Conservation (phyloP, 2,329 filamentous ascomycete genomes). For the Rutstroemia sp. region DNA sequence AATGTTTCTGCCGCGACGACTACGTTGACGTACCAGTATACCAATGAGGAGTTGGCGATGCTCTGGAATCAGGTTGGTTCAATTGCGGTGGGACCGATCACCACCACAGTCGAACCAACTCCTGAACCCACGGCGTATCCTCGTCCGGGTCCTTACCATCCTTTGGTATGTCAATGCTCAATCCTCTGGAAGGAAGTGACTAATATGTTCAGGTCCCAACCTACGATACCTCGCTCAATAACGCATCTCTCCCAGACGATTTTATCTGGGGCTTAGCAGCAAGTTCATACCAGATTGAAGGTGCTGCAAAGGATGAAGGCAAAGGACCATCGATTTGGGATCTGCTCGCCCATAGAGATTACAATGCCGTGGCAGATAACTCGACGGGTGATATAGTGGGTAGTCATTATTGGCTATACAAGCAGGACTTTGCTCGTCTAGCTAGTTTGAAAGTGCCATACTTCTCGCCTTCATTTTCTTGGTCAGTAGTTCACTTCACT, state of each 20-base stretch:
- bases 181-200: slow-evolving; percentile 14
- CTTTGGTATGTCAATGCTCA: slow-evolving; percentile 30
- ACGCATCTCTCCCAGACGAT: slow-evolving; percentile 33
- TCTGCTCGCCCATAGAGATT: slow-evolving; percentile 28
- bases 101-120: slow-evolving; percentile 35
- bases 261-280: slow-evolving; percentile 42
- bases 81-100: slow-evolving; percentile 35
- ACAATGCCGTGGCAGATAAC: slow-evolving; percentile 30
- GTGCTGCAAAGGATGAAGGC: slow-evolving; percentile 39
- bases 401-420: slow-evolving; percentile 48
- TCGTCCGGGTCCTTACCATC: slow-evolving; percentile 34
- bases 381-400: slow-evolving; percentile 42
- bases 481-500: slow-evolving; percentile 13
- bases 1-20: slow-evolving; percentile 38
- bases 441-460: slow-evolving; percentile 46
- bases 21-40: slow-evolving; percentile 37
- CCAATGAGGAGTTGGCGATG: slow-evolving; percentile 38
- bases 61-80: slow-evolving; percentile 39
- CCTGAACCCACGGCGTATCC: slow-evolving; percentile 35
- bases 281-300: slow-evolving; percentile 39
- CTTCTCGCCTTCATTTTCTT: slow-evolving; percentile 34
- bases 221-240: slow-evolving; percentile 19
- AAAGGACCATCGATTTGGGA: slow-evolving; percentile 38
- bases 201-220: slow-evolving; percentile 16
- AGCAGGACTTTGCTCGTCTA: slow-evolving; percentile 47